Conservation (phyloP, 305 asterid species). For the Fraxinus platypoda region DNA sequence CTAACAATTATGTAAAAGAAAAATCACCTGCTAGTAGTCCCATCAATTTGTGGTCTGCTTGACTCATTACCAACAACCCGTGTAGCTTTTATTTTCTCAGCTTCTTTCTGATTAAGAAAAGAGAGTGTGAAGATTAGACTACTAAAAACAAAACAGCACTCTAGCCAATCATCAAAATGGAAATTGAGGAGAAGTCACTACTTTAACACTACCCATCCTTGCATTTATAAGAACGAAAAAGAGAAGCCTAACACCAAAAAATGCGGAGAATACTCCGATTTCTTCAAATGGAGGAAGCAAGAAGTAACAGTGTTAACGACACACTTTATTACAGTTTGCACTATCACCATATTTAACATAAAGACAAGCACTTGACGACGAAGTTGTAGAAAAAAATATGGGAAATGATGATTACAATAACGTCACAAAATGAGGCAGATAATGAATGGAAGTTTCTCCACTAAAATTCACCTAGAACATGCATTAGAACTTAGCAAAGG, state of each 20-base stretch:
- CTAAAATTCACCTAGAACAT: not conserved
- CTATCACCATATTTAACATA: slow-evolving; percentile 3
- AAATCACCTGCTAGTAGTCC: slow-evolving; percentile 76
- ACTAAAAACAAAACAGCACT: not conserved
- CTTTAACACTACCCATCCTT: slow-evolving; percentile 9
- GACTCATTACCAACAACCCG: slow-evolving; percentile 37
- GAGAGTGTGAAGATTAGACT: slow-evolving; percentile 18
- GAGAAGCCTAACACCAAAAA: not conserved
- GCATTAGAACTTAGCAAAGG: not conserved
- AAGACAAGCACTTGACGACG: not conserved
- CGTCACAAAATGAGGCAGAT: not conserved
- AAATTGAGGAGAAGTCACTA: not conserved
- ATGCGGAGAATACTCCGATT: not conserved
- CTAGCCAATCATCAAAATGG: slow-evolving; percentile 4
- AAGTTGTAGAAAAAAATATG: not conserved
- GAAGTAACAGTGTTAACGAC: not conserved
- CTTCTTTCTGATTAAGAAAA: slow-evolving; percentile 58
- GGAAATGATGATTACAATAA: not conserved
- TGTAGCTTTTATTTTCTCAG: slow-evolving; percentile 47
- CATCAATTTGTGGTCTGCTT: slow-evolving; percentile 47
- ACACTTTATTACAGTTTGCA: not conserved
- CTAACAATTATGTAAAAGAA: not conserved
- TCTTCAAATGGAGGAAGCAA: not conserved
- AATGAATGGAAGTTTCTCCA: not conserved
- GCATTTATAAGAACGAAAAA: not conserved